phyloP scores from a whole-genome alignment of 169 alveolate genomes.

The Eimeria acervulina region DNA sequence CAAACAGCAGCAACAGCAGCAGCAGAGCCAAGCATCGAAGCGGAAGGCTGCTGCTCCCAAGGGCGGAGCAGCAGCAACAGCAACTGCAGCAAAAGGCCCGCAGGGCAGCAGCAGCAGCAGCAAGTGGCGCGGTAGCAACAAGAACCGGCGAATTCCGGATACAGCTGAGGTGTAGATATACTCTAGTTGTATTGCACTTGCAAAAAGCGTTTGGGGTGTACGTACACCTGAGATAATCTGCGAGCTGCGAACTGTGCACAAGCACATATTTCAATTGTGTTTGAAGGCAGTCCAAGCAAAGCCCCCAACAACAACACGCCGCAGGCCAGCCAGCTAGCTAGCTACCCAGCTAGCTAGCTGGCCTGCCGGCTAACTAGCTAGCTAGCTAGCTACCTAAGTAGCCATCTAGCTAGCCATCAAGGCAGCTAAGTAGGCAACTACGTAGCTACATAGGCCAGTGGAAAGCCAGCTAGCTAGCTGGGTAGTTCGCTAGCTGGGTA shows the following conservation, averaged over 20 bases:
- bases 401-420: too few relatives aligned
- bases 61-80: conserved; percentile 38
- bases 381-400: too few relatives aligned
- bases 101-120: neutral
- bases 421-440: neutral
- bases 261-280: neutral
- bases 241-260: too few relatives aligned
- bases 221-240: neutral
- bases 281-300: neutral
- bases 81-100: conserved; percentile 51
- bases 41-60: neutral
- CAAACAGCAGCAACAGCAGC: conserved; percentile 29
- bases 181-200: too few relatives aligned
- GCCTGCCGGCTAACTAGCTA: too few relatives aligned
- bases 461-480: too few relatives aligned
- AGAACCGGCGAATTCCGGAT: neutral
- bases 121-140: conserved; percentile 55
- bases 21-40: neutral
- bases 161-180: neutral
- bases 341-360: too few relatives aligned
- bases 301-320: neutral
- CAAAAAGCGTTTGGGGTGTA: neutral
- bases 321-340: neutral
- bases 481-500: too few relatives aligned
- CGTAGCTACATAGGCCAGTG: neutral